Percentiles rank a stretch among this genome's conserved stretches.
These are phyloP conservation scores for Akanthomyces lecanii DNA, from an alignment of 2,329 filamentous ascomycete species.

Conservation along the genomic window DNA sequence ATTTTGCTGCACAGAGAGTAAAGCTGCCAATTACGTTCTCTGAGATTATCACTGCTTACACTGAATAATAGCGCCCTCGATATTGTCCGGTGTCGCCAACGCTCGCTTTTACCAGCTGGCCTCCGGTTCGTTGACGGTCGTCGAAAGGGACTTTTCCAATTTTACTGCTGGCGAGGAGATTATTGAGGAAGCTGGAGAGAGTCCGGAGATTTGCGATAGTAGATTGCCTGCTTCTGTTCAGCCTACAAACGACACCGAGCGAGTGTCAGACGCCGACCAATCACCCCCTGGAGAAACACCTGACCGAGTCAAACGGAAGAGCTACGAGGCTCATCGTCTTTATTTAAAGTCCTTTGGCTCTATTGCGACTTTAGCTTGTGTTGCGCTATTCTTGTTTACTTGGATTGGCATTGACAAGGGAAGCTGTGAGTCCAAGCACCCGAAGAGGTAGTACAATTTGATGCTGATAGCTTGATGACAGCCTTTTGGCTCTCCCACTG, in stretches of 20 bases:
- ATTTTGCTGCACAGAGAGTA: background rate
- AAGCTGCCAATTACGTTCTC: background rate
- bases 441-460: no score
- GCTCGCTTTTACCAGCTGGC: background rate
- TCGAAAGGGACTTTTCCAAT: background rate
- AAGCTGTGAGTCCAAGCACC: background rate
- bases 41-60: background rate
- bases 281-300: background rate
- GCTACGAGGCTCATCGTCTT: background rate
- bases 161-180: background rate
- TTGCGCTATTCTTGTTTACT: background rate
- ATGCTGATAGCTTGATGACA: background rate
- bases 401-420: background rate
- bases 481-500: constrained; percentile 4
- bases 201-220: background rate
- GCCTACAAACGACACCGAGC: background rate
- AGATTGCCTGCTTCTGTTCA: no score
- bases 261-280: background rate
- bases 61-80: background rate
- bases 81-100: background rate
- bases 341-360: constrained; percentile 2
- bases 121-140: background rate
- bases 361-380: background rate
- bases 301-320: background rate
- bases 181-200: background rate